Conservation (phyloP, 1,139 yeast genomes). For the Taphrina betulina region DNA sequence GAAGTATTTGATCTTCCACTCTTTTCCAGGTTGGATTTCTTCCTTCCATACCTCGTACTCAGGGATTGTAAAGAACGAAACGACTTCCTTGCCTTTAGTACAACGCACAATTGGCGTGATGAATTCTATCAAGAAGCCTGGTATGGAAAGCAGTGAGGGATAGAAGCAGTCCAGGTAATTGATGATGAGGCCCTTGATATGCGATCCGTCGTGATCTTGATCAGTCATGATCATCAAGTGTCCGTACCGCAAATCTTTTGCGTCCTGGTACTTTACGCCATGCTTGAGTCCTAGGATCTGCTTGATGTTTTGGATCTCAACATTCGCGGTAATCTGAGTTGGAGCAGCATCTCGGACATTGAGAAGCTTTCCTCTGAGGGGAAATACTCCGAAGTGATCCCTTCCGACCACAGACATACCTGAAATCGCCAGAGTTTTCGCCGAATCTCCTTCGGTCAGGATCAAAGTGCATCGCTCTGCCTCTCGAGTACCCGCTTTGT, state of each 20-base stretch:
- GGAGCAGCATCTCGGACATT: constrained; percentile 96
- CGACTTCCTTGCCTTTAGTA: constrained; percentile 59
- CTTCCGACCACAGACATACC: constrained; percentile 95
- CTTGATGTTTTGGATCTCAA: constrained; percentile 91
- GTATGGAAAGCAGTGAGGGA: constrained; percentile 87
- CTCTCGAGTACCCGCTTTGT: constrained; percentile 91
- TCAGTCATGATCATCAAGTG: constrained; percentile 99
- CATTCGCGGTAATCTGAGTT: constrained; percentile 87
- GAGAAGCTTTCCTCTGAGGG: constrained; percentile 88
- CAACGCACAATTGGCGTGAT: constrained; percentile 97
- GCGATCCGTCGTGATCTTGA: constrained; percentile 99
- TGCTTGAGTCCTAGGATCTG: constrained; percentile 96
- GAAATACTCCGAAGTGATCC: constrained; percentile 93
- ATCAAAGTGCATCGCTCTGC: constrained; percentile 90
- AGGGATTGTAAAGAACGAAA: constrained; percentile 91
- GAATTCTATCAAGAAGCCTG: constrained; percentile 89
- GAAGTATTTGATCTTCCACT: constrained; percentile 93
- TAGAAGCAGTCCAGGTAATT: constrained; percentile 91
- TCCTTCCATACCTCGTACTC: constrained; percentile 95
- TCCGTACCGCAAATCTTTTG: constrained; percentile 82
- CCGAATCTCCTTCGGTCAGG: constrained; percentile 97
- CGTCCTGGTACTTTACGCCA: constrained; percentile 74
- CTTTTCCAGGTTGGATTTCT: constrained; percentile 67
- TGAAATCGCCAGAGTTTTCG: constrained; percentile 85
- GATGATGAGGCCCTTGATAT: constrained; percentile 92